Base-by-base conservation (phyloP, 2,329 filamentous ascomycete species). In the Fusarium torreyae region DNA sequence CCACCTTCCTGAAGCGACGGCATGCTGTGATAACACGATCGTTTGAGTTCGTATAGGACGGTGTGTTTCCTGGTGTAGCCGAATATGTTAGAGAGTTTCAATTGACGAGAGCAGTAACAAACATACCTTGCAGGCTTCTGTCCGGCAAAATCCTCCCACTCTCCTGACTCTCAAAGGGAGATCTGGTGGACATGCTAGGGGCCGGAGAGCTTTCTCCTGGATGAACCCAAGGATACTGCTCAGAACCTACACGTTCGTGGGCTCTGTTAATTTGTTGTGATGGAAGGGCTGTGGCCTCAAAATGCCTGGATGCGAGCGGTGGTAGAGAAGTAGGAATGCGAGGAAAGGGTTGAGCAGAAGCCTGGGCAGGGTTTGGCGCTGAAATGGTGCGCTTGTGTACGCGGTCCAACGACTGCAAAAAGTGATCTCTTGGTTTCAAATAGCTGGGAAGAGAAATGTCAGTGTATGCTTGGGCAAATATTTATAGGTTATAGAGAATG, bases 371-470 rank as follows among this genome's bases (percentile, higher is more conserved):
- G 60, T 83, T 79, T 13, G 85, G 85, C 8, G 84, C 85, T 10
- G 85, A 87, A 18, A 81, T 80, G 5, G 85, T 81, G 59, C 85
- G 77, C 71, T 86, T 87, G 72, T 87, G 85, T 36, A 76, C 72
- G 49, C 74, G 80, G 2, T 75, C 69, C 57, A 74, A 49, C 42
- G 70, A 54, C 53, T 69, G 65, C 42, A 69, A 45, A 14, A 68
- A 49, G 46, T 51, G 57, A 20, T 66, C 62, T 26, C 46, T 63
- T 46, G 46, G 53, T 40, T 56, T 70, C 42, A 63, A 51, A 39
- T 63, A 63, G 50, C 67, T 69, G 38, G 26, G 15, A 48, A 43
- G 18, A 51, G 24, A 39, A 36, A 7, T 33, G 61, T 69, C 50
- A 69, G 63, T 61, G 20, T 33, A 36, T 33, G 28, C 46, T 20